Conservation (phyloP, 2,329 filamentous ascomycete genomes). For the Stagonosporopsis chrysanthemi region DNA sequence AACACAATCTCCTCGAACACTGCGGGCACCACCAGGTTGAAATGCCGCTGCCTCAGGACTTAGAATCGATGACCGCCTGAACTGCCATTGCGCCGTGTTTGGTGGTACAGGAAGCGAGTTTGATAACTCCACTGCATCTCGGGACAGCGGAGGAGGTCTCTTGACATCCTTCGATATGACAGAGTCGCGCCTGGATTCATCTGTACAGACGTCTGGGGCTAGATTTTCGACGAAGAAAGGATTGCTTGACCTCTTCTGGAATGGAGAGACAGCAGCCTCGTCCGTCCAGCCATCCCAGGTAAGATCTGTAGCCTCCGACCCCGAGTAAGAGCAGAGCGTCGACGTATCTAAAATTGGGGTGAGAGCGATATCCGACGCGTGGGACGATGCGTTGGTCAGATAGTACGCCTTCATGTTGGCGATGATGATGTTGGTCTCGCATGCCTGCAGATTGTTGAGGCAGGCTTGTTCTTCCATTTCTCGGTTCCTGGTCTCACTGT, state of each 20-base stretch:
- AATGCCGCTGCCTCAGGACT: conserved; percentile 37
- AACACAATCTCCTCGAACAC: background rate
- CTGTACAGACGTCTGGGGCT: conserved; percentile 29
- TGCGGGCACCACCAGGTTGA: conserved; percentile 18
- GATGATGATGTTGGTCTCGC: conserved; percentile 41
- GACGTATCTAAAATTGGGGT: conserved; percentile 23
- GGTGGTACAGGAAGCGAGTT: conserved; percentile 20
- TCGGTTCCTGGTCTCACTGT: conserved; percentile 42
- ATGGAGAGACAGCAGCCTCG: conserved; percentile 32
- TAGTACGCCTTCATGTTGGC: conserved; percentile 30
- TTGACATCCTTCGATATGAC: background rate
- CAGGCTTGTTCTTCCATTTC: conserved; percentile 42
- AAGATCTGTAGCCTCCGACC: conserved; percentile 30
- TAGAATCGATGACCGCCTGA: conserved; percentile 18
- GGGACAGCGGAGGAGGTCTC: conserved; percentile 14
- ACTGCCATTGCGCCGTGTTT: conserved; percentile 24
- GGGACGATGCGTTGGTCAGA: conserved; percentile 16
- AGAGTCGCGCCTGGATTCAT: background rate
- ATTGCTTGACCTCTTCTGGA: conserved; percentile 26
- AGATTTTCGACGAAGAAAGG: conserved; percentile 26
- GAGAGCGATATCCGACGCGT: conserved; percentile 22
- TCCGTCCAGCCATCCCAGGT: conserved; percentile 45
- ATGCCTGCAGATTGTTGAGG: conserved; percentile 42
- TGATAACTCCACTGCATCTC: background rate
- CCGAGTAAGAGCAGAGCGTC: conserved; percentile 25